Evolutionary conservation across 1,284 basidiomycete genomes (phyloP), one percentile per base, ranked within the genome.

Genomic region (Ustilago lituana): DNA sequence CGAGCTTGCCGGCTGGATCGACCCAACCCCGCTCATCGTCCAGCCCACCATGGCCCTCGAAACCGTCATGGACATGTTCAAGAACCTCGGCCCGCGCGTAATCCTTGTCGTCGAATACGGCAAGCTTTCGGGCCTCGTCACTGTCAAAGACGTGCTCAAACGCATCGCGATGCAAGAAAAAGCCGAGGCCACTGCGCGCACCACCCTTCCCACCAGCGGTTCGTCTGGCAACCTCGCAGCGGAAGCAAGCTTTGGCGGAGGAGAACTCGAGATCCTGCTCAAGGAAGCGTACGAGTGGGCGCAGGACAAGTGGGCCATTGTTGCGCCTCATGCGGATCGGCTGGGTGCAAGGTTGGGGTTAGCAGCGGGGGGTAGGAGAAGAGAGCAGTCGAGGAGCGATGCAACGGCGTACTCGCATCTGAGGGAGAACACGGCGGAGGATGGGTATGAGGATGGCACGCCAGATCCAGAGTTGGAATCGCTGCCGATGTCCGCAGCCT

Each of bases 31-130:
- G 1, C 86, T 98, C 61, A 92, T 90, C 0, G 94, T 97, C 2
- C 91, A 92, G n/a, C 91, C 93, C 1, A 91, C 91, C 71, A 87
- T 97, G 63, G 93, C 94, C 1, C 85, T 98, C 36, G 95, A 98
- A 83, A 94, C 97, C 54, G 93, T 95, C 11, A 93, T 97, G 89
- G 95, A 81, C 29, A 62, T 82, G 59, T 82, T 64, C 38, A 77
- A 96, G 92, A 77, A 79, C 45, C 59, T 82, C 45, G 80, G 80
- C 0, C 96, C 96, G 1, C 89, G 94, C 15, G 92, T 96, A 14
- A 94, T 98, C 60, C 86, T 98, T 5, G 93, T 98, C 1, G 91
- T 93, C 78, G 88, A 91, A 56, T 69, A 71, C 22, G 95, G 95
- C 11, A 84, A 85, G 36, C 85, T 99, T 3, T 88, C 87, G 0